Evolutionary conservation across 2,329 filamentous ascomycete species (phyloP), one percentile per base, ranked within the genome.

Genomic region (Aspergillus persii): DNA sequence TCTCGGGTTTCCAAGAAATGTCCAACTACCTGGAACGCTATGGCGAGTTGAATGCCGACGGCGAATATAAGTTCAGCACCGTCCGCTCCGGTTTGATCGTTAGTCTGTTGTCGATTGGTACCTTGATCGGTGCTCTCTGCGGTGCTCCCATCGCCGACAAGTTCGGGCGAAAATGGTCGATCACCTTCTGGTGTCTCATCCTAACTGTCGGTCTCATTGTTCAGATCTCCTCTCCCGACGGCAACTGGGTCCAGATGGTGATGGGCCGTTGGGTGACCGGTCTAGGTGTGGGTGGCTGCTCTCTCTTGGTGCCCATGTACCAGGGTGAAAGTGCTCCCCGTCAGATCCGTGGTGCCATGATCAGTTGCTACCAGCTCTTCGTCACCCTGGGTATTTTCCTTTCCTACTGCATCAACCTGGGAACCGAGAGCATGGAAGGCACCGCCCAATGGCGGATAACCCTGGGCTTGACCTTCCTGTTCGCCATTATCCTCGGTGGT

Each of bases 381-480:
- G 76, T 81, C 65, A 80, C 79, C 1, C 63, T 80, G 12, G 79
- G 79, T 50, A 80, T 81, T 62, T 77, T 80, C 63, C 64, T 79
- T 8, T 77, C 79, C 30, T 74, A 79, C 64, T 75, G 73, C 33
- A 78, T 81, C 69, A 80, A 80, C 66, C 71, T 74, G 63, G 79
- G 79, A 18, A 80, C 77, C 15, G 69, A 78, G 54, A 62, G 48
- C 31, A 61, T 76, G 8, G 50, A 69, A 0, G 69, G 66, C 33
- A 86, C 69, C 77, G 76, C 66, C n/a, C 79, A 79, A 8, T 81
- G 80, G 79, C 71, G 79, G 4, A 79, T 81, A 51, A 77, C 79
- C 2, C 83, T 86, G 68, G 84, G 84, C 2, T 72, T 87, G 30
- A 83, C 81, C 36, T 86, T 84, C 69, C 75, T 85, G 59, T 86